Evolutionary conservation across 2,329 filamentous ascomycete genomes (phyloP).

Genomic region (Arthroderma uncinatum): DNA sequence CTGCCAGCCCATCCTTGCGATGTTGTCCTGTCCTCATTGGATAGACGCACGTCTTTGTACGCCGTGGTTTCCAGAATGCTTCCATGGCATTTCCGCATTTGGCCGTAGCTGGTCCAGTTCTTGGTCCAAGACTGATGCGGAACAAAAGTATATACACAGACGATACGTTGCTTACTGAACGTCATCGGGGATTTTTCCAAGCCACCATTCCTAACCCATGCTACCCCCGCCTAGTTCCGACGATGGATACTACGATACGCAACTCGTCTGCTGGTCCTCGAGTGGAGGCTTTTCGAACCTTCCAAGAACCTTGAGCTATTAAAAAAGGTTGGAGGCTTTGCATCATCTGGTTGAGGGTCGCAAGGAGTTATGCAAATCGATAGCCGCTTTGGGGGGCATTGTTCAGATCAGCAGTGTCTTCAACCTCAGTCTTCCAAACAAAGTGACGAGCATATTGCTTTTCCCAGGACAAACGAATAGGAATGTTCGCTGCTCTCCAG

Average conservation of each 20-base stretch:
- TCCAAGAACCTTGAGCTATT: conserved; percentile 2
- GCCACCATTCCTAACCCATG: not conserved
- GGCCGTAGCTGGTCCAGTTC: conserved; percentile 1
- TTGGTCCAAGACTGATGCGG: not conserved
- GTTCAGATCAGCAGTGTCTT: not conserved
- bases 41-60: not conserved
- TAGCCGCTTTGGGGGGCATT: conserved; percentile 1
- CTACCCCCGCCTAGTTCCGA: not conserved
- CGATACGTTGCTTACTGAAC: not conserved
- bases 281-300: not conserved
- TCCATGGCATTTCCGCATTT: conserved; percentile 7
- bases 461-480: no score
- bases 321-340: conserved; percentile 1
- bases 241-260: not conserved
- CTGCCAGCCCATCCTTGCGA: not conserved
- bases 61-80: conserved; percentile 5
- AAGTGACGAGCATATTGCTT: no score
- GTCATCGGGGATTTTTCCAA: conserved; percentile 4
- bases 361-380: not conserved
- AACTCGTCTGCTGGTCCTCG: not conserved
- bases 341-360: not conserved
- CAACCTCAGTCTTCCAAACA: not conserved
- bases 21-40: not conserved
- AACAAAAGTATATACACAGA: not conserved
- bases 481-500: not conserved